phyloP scores from a whole-genome alignment of 352 stramenopile species.

The Pythium insidiosum region DNA sequence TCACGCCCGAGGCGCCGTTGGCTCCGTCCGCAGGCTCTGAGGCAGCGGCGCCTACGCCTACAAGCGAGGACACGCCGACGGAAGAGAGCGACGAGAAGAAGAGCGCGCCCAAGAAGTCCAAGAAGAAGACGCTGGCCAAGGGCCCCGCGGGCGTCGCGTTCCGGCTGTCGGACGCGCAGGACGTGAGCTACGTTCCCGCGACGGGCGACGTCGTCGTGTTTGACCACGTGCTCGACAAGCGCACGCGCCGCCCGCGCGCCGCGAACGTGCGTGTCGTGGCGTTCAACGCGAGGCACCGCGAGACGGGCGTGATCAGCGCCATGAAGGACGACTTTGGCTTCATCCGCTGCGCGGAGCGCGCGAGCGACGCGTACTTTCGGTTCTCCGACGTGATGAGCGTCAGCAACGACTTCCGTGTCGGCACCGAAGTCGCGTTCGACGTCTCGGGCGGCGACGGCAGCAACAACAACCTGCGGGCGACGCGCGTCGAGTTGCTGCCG shows the following conservation, averaged over 20 bases:
- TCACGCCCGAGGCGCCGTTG: too few species aligned
- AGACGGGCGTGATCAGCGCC: conserved; percentile 54
- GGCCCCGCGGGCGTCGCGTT: conserved; percentile 33
- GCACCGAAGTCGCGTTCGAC: conserved; percentile 69
- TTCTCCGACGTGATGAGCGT: conserved; percentile 69
- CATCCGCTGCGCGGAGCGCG: conserved; percentile 71
- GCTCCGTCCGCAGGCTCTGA: too few species aligned
- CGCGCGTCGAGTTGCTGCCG: conserved; percentile 47
- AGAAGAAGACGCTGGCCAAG: conserved; percentile 38
- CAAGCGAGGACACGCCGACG: conserved; percentile 12
- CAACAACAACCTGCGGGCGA: conserved; percentile 37
- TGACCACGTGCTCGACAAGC: conserved; percentile 68
- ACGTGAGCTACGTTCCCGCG: conserved; percentile 54
- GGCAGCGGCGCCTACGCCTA: not conserved
- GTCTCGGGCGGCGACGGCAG: conserved; percentile 28
- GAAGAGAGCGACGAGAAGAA: not conserved
- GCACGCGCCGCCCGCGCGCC: conserved; percentile 41
- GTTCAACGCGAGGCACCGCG: conserved; percentile 58
- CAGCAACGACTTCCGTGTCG: conserved; percentile 32
- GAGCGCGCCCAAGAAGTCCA: conserved; percentile 17
- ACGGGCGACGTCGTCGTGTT: conserved; percentile 56
- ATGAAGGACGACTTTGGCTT: conserved; percentile 81
- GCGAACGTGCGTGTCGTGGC: conserved; percentile 52
- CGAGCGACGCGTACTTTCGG: conserved; percentile 63
- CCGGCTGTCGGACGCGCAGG: conserved; percentile 46